Evolutionary conservation across 139 green algal genomes (phyloP).

Genomic region (Mychonastes homosphaera): DNA sequence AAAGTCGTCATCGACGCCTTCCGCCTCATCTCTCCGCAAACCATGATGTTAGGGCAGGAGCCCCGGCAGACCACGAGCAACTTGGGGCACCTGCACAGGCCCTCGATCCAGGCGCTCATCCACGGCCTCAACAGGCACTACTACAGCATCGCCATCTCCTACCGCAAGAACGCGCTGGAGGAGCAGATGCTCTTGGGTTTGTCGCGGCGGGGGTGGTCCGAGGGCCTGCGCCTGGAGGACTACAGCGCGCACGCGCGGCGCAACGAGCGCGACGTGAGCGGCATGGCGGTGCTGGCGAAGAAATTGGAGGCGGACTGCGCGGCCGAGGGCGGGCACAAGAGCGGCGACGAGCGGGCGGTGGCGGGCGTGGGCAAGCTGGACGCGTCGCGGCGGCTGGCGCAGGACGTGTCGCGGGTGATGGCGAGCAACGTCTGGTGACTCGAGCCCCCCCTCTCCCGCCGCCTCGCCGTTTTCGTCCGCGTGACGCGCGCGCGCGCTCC

Average conservation of each 20-base stretch:
- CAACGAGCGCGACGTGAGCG: too few species aligned
- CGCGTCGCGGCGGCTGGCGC: slow-evolving; percentile 90
- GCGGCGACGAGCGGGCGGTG: slow-evolving; percentile 72
- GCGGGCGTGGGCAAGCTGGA: slow-evolving; percentile 90
- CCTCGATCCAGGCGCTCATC: slow-evolving; percentile 95
- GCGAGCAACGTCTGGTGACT: slow-evolving; percentile 90
- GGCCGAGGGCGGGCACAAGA: slow-evolving; percentile 78
- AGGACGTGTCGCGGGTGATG: slow-evolving; percentile 67
- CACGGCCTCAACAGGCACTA: slow-evolving; percentile 98
- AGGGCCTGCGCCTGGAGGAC: slow-evolving; percentile 69
- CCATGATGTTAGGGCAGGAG: slow-evolving; percentile 99
- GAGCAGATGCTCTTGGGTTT: slow-evolving; percentile 98
- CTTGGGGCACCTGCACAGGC: slow-evolving; percentile 96
- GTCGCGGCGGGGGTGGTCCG: slow-evolving; percentile 70
- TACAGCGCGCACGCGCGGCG: slow-evolving; percentile 32
- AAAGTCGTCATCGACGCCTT: slow-evolving; percentile 97
- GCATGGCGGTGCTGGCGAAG: too few species aligned
- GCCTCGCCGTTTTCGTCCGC: too few species aligned
- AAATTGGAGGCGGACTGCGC: too few species aligned
- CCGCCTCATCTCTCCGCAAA: slow-evolving; percentile 94
- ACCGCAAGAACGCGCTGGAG: slow-evolving; percentile 97
- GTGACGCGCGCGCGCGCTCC: too few species aligned
- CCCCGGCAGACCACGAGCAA: slow-evolving; percentile 97
- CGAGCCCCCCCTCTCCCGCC: too few species aligned
- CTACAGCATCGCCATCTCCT: slow-evolving; percentile 98